Percentiles rank a stretch among this genome's conserved stretches.
Conservation (phyloP, 495 filamentous ascomycete species). For the Lophiostoma macrostomum region DNA sequence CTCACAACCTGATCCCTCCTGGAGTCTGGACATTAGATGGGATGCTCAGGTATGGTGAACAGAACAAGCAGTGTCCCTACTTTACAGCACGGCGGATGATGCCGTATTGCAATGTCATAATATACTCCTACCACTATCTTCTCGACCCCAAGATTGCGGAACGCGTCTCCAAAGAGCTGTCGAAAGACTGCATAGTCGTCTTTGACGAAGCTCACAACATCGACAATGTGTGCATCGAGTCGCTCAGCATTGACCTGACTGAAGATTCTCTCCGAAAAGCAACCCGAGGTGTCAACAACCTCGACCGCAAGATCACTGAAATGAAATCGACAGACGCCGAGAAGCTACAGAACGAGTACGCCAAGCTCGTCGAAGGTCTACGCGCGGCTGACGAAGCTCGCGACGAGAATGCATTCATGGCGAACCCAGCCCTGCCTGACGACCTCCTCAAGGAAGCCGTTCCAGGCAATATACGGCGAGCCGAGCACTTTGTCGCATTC, state of each 20-base stretch:
- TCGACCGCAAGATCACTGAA: slow-evolving; percentile 84
- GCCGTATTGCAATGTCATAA: slow-evolving; percentile 98
- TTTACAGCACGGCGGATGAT: slow-evolving; percentile 97
- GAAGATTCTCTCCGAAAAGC: slow-evolving; percentile 90
- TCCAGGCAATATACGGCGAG: slow-evolving; percentile 91
- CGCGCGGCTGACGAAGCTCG: slow-evolving; percentile 81
- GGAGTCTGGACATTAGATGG: slow-evolving; percentile 96
- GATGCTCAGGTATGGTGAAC: slow-evolving; percentile 80
- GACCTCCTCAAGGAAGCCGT: slow-evolving; percentile 89
- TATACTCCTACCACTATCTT: slow-evolving; percentile 98
- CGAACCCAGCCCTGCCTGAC: slow-evolving; percentile 82
- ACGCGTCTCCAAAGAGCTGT: slow-evolving; percentile 90
- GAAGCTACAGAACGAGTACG: slow-evolving; percentile 91
- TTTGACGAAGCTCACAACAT: slow-evolving; percentile 99
- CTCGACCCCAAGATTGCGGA: slow-evolving; percentile 98
- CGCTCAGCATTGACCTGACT: slow-evolving; percentile 91
- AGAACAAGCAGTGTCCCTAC: slow-evolving; percentile 96
- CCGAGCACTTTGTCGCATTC: slow-evolving; percentile 95
- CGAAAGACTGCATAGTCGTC: slow-evolving; percentile 97
- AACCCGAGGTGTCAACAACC: slow-evolving; percentile 79
- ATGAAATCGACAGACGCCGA: slow-evolving; percentile 90
- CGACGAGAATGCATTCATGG: slow-evolving; percentile 94
- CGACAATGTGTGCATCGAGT: slow-evolving; percentile 99
- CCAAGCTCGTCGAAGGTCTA: slow-evolving; percentile 91
- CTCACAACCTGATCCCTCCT: slow-evolving; percentile 86